phyloP scores from a whole-genome alignment of 495 filamentous ascomycete genomes.

The Jackrogersella multiformis region DNA sequence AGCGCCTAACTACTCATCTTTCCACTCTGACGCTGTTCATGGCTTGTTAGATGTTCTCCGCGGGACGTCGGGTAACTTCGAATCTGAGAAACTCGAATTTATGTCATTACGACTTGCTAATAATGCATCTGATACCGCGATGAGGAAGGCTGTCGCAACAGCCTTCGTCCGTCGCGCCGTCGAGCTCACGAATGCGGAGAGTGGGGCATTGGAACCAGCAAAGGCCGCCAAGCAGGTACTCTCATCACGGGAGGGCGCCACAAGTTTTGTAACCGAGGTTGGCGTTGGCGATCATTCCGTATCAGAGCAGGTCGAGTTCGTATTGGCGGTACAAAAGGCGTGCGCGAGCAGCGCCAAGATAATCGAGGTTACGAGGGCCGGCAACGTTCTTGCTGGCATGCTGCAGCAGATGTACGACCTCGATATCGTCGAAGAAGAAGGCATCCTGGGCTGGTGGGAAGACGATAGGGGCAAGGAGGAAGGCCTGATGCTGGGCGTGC shows the following conservation, averaged over 20 bases:
- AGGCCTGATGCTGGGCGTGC: constrained; percentile 74
- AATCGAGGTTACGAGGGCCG: constrained; percentile 56
- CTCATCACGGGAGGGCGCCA: constrained; percentile 54
- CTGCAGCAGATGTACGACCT: constrained; percentile 83
- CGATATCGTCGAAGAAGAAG: constrained; percentile 90
- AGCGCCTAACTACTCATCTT: constrained; percentile 63
- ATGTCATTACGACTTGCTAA: constrained; percentile 86
- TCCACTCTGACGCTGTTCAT: constrained; percentile 86
- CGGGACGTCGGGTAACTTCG: constrained; percentile 71
- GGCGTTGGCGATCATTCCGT: constrained; percentile 58
- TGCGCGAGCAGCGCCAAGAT: constrained; percentile 66
- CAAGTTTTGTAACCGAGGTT: constrained; percentile 62
- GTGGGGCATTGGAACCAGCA: constrained; percentile 59
- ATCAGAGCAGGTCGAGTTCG: constrained; percentile 79
- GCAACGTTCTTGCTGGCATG: constrained; percentile 75
- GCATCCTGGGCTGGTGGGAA: constrained; percentile 87
- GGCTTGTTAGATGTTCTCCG: constrained; percentile 84
- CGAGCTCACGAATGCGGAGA: constrained; percentile 71
- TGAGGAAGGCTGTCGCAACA: constrained; percentile 83
- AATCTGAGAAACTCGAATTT: constrained; percentile 88
- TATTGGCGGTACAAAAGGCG: constrained; percentile 83
- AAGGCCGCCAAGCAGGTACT: constrained; percentile 72
- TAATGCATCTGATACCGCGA: constrained; percentile 87
- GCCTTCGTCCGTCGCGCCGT: constrained; percentile 85
- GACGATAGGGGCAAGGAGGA: constrained; percentile 69